phyloP scores from a whole-genome alignment of 1,139 yeast species.

The Saccharomyces hybrid region DNA sequence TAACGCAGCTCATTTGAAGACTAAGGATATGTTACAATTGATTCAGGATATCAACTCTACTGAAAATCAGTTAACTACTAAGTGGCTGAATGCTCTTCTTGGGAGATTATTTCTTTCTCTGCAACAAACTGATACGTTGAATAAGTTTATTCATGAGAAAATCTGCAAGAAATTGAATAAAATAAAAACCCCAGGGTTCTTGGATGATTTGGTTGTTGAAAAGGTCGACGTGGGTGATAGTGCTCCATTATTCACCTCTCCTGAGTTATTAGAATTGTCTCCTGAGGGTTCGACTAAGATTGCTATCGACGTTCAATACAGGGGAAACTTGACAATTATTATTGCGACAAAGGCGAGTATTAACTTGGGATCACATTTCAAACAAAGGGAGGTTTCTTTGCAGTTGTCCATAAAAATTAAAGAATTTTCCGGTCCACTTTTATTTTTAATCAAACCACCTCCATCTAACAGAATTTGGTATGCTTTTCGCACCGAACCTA shows the following conservation, averaged over 20 bases:
- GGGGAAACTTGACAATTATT: constrained; percentile 66
- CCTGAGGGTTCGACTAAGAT: constrained; percentile 77
- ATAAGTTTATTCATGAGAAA: constrained; percentile 48
- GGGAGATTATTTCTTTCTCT: constrained; percentile 76
- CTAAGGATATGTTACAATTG: constrained; percentile 62
- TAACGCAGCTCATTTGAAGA: constrained; percentile 61
- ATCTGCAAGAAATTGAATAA: constrained; percentile 67
- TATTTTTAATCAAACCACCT: constrained; percentile 71
- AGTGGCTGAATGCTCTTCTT: constrained; percentile 83
- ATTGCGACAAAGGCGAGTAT: constrained; percentile 73
- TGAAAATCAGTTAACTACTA: constrained; percentile 73
- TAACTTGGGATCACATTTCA: constrained; percentile 67
- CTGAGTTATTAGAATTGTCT: constrained; percentile 58
- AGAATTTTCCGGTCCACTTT: constrained; percentile 65
- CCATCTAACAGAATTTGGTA: constrained; percentile 92
- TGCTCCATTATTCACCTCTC: constrained; percentile 74
- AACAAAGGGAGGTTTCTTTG: constrained; percentile 70
- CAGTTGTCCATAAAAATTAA: constrained; percentile 64
- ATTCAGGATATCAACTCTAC: constrained; percentile 74
- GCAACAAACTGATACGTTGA: constrained; percentile 62
- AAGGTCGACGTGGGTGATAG: constrained; percentile 70
- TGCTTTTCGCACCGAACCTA: constrained; percentile 74
- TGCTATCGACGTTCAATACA: constrained; percentile 55
- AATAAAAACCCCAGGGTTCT: constrained; percentile 77
- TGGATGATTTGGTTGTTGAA: constrained; percentile 72